Evolutionary conservation across 108 stramenopile species (phyloP), one percentile per base, ranked within the genome.

Genomic region (Skeletonema costatum): DNA sequence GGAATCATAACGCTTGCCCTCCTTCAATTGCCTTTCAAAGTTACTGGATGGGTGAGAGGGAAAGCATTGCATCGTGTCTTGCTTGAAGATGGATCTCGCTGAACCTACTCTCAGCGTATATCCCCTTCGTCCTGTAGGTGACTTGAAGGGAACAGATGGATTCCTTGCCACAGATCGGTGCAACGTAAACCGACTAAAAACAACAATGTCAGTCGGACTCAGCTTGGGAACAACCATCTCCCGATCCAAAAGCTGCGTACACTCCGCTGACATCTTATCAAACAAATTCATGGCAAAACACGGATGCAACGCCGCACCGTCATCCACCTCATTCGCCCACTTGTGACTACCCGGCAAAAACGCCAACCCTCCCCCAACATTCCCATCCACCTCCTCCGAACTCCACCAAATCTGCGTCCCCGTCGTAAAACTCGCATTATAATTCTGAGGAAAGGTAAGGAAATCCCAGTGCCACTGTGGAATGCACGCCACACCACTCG

Each of bases 381-480:
- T 51, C 6, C 9, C 42, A 51, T 64, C 48, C 46, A 64, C 63
- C 8, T 44, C 17, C 36, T 64, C 63, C 2, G 63, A 51, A 5
- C 6, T 7, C 63, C 32, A 51, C 63, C 63, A 64, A 48, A 64
- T 64, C 42, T 64, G 63, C 14, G 63, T 46, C 32, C 63, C 63
- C 3, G 63, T 51, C 5, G 32, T 64, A 51, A 51, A 64, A 2
- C 10, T 11, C 3, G 32, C 63, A 51, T 64, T 51, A n/a, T 41
- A 64, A 51, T 64, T 64, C 63, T 51, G 32, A 6, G 63, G 63
- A 11, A 64, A 64, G 0, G 63, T 64, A 1, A 64, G 19, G 19
- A 64, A 64, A 7, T 64, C 63, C 63, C 63, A 64, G 7, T 64
- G 63, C 63, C 63, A 64, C n/a, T 64, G 62, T 6, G 62, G 62